phyloP scores from a whole-genome alignment of 768 basidiomycete genomes.

The Rhodosporidiobolus odoratus region DNA sequence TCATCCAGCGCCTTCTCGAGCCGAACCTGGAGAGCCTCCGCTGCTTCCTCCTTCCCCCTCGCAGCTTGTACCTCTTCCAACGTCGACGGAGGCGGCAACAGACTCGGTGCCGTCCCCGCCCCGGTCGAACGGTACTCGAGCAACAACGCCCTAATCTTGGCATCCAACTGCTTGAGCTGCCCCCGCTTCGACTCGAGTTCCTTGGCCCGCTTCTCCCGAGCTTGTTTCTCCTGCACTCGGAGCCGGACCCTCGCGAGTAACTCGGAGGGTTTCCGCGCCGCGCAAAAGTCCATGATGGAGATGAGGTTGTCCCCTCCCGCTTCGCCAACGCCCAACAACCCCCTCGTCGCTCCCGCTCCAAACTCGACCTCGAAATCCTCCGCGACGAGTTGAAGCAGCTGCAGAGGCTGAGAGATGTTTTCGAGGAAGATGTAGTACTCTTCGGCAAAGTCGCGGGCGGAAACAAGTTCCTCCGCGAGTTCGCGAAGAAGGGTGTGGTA shows the following conservation, averaged over 20 bases:
- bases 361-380: slow-evolving; percentile 39
- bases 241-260: slow-evolving; percentile 27
- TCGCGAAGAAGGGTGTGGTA: slow-evolving; percentile 32
- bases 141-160: slow-evolving; percentile 9
- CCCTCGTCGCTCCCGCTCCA: slow-evolving; percentile 28
- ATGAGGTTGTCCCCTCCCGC: slow-evolving; percentile 34
- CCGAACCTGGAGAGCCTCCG: slow-evolving; percentile 8
- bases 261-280: slow-evolving; percentile 27
- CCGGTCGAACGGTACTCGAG: slow-evolving; percentile 24
- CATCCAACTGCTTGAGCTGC: slow-evolving; percentile 19
- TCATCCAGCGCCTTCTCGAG: slow-evolving; percentile 16
- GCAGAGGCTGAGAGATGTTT: slow-evolving; percentile 32
- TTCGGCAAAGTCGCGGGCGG: slow-evolving; percentile 12
- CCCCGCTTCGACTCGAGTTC: background rate
- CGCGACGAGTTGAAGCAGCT: slow-evolving; percentile 34
- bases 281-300: slow-evolving; percentile 35
- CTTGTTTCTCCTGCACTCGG: slow-evolving; percentile 33
- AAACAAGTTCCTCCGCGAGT: slow-evolving; percentile 34
- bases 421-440: slow-evolving; percentile 39
- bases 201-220: slow-evolving; percentile 20
- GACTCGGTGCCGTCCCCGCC: background rate
- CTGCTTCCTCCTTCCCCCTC: background rate
- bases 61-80: background rate
- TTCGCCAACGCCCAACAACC: slow-evolving; percentile 32
- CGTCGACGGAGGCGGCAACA: background rate